Evolutionary conservation across 495 filamentous ascomycete species (phyloP).

Genomic region (Penicillium cosmopolitanum): DNA sequence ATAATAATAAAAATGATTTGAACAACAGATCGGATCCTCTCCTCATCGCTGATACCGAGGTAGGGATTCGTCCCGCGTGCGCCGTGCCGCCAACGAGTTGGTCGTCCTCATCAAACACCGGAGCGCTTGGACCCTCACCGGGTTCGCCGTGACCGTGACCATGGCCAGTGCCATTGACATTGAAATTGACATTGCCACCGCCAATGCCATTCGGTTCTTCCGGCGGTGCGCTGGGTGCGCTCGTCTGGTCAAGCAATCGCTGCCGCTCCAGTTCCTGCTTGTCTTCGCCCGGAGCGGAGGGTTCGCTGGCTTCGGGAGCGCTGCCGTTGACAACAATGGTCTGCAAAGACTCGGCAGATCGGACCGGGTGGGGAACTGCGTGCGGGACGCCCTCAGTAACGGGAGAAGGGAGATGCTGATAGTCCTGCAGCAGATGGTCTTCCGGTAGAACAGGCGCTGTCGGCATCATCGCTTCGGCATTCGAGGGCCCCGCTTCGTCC

Average conservation of each 20-base stretch:
- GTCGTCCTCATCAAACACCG: slow-evolving; percentile 65
- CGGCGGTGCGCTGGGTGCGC: slow-evolving; percentile 56
- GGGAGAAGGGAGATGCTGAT: slow-evolving; percentile 39
- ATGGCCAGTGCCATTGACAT: too few relatives aligned
- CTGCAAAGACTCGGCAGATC: slow-evolving; percentile 47
- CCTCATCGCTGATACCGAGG: slow-evolving; percentile 52
- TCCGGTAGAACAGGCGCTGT: slow-evolving; percentile 46
- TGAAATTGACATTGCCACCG: too few relatives aligned
- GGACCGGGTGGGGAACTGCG: slow-evolving; percentile 43
- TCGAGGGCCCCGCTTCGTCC: slow-evolving; percentile 53
- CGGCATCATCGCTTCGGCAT: slow-evolving; percentile 31
- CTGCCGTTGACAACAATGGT: slow-evolving; percentile 36
- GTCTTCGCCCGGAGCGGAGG: slow-evolving; percentile 58
- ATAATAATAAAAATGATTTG: slow-evolving; percentile 8
- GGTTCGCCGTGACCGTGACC: slow-evolving; percentile 33
- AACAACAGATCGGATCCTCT: slow-evolving; percentile 12
- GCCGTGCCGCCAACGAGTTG: slow-evolving; percentile 43
- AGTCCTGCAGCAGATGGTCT: slow-evolving; percentile 43
- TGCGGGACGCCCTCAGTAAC: slow-evolving; percentile 30
- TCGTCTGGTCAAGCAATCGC: slow-evolving; percentile 71
- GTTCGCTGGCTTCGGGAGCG: slow-evolving; percentile 23
- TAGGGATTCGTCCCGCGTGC: slow-evolving; percentile 50
- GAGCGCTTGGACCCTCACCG: slow-evolving; percentile 60
- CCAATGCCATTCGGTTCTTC: slow-evolving; percentile 42
- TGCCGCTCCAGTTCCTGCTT: slow-evolving; percentile 84